These are phyloP conservation scores for Cenchrus purpureus DNA, from an alignment of 176 grass and related monocot genomes.

Conservation along the genomic window DNA sequence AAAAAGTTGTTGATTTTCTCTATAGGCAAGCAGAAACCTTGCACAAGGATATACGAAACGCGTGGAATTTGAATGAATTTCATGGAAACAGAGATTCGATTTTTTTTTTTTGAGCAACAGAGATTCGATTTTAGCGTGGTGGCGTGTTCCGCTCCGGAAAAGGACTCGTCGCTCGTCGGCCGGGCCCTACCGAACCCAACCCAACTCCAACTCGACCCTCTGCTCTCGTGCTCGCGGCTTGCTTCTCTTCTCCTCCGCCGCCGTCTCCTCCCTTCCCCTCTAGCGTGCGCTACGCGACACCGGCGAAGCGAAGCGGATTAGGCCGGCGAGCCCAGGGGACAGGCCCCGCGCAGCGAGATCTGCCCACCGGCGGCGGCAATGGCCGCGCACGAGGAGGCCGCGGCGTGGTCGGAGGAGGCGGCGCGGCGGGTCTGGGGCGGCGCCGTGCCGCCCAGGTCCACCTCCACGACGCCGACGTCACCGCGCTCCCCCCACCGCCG, in stretches of 20 bases:
- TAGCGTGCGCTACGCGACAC: too few relatives aligned
- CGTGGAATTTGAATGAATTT: neutral
- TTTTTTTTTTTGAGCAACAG: too few relatives aligned
- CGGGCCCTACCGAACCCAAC: neutral
- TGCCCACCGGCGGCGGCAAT: slow-evolving; percentile 22
- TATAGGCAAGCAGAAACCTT: too few relatives aligned
- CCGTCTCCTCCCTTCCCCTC: neutral
- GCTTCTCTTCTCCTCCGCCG: slow-evolving; percentile 16
- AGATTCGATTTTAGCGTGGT: neutral
- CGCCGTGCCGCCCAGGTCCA: slow-evolving; percentile 89
- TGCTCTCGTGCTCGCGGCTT: neutral
- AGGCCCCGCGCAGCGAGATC: slow-evolving; percentile 20
- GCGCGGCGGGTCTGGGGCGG: slow-evolving; percentile 73
- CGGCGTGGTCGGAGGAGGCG: slow-evolving; percentile 73
- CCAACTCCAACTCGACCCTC: neutral
- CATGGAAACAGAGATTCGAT: too few relatives aligned
- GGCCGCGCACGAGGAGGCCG: slow-evolving; percentile 26
- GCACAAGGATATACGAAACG: neutral
- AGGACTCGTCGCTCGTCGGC: neutral
- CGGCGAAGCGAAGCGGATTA: neutral
- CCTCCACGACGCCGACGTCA: slow-evolving; percentile 95
- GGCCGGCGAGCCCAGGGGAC: neutral
- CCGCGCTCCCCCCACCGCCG: slow-evolving; percentile 78
- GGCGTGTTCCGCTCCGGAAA: neutral
- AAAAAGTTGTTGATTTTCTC: too few relatives aligned